Conservation (phyloP, 2,329 filamentous ascomycete genomes). For the Penicillium verrucosum region DNA sequence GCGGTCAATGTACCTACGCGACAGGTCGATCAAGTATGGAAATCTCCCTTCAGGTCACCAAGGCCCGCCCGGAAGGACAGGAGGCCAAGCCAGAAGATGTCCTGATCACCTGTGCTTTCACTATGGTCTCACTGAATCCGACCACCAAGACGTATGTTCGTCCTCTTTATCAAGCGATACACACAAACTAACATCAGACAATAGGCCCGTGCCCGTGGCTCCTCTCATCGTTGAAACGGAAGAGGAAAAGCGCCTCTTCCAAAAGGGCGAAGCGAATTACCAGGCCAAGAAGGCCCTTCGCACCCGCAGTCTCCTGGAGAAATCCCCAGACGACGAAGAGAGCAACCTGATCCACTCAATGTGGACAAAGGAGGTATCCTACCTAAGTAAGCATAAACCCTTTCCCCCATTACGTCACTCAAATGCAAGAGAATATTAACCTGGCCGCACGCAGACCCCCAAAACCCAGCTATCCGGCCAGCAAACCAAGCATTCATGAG, state of each 20-base stretch:
- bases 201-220: conserved; percentile 59
- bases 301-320: conserved; percentile 59
- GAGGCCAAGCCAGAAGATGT: conserved; percentile 57
- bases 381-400: conserved; percentile 47
- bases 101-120: conserved; percentile 69
- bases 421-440: not conserved
- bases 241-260: conserved; percentile 63
- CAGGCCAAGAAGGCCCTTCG: conserved; percentile 63
- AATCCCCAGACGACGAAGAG: conserved; percentile 68
- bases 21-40: conserved; percentile 71
- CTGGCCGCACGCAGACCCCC: conserved; percentile 47
- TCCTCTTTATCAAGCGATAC: not conserved
- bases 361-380: conserved; percentile 66
- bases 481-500: conserved; percentile 61
- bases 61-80: conserved; percentile 60
- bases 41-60: conserved; percentile 70
- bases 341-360: conserved; percentile 69
- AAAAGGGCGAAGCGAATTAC: conserved; percentile 63
- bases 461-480: conserved; percentile 53
- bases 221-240: conserved; percentile 60
- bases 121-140: conserved; percentile 72
- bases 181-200: conserved; percentile 6
- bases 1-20: conserved; percentile 66
- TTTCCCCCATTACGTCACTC: not conserved
- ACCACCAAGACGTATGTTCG: conserved; percentile 57